phyloP scores from a whole-genome alignment of 441 rosid genomes.

The Populus tomentosa region DNA sequence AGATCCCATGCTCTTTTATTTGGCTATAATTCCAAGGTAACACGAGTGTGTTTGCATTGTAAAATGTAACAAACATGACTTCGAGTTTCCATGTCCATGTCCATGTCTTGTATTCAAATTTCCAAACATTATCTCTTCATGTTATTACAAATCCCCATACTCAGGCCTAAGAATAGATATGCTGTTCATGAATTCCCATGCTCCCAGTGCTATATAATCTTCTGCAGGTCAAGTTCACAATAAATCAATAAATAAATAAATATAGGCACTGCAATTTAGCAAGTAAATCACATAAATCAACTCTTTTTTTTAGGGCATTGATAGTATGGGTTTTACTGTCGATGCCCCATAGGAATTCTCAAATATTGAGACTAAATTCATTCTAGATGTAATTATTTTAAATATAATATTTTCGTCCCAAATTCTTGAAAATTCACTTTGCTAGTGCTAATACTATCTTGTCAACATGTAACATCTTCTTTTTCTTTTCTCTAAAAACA shows the following conservation, averaged over 20 bases:
- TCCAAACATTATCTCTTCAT: conserved; percentile 23
- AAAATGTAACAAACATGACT: conserved; percentile 14
- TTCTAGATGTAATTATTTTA: no score
- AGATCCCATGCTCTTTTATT: conserved; percentile 9
- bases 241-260: no score
- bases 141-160: conserved; percentile 29
- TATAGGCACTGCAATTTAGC: background rate
- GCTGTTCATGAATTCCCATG: background rate
- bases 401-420: background rate
- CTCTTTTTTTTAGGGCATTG: background rate
- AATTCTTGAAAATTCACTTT: background rate
- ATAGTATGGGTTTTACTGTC: background rate
- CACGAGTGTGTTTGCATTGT: conserved; percentile 28
- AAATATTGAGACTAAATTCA: background rate
- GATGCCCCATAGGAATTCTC: background rate
- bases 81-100: conserved; percentile 26
- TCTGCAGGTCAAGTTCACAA: background rate
- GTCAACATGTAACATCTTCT: no score
- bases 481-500: no score
- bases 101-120: conserved; percentile 26
- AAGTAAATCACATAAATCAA: background rate
- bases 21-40: conserved; percentile 31
- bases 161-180: background rate
- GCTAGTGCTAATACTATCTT: background rate
- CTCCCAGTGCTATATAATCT: background rate